Base-by-base conservation (phyloP, 1,284 basidiomycete species). In the Sporisorium reilianum region DNA sequence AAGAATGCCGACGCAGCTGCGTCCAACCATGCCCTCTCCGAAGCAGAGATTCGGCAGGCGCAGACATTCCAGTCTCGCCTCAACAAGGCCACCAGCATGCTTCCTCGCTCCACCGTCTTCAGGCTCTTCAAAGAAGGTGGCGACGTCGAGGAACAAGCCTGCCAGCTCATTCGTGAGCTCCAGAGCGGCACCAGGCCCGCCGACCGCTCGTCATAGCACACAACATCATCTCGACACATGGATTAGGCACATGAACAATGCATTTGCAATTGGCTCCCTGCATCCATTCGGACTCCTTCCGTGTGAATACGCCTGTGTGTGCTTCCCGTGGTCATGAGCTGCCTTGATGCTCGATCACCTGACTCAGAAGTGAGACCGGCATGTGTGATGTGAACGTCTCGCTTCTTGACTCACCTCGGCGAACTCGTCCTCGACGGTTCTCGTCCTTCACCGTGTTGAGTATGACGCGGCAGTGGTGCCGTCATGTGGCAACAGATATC, bases 41-140 rank as follows among this genome's bases (percentile, higher is more conserved):
- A 77, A 41, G 55, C 56, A 40, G 70, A 74, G 34, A 56, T 75
- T 23, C 60, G 57, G 25, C 54, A 64, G 26, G 56, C 68, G 16
- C 75, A 77, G 30, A 42, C 55, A 0, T 77, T 77, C 38, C 67
- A 70, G 44, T 44, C 46, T 9, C 66, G 75, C 12, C 57, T 77
- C 26, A 66, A 57, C 49, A 63, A 66, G 50, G 71, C 75, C 2
- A 71, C 66, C 22, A 67, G 63, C 46, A 60, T 69, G 60, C 45
- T 77, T 4, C 75, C 75, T 44, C 62, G 71, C n/a, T 42, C 54
- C n/a, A 77, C 75, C 36, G 58, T 74, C 25, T 71, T 77, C 51
- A 57, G 63, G 28, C 62, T 77, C 12, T 77, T 75, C 46, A 63
- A 42, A 12, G 64, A 71, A 46, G 75, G 70, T 8, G 62, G 54